Conservation (phyloP, 108 stramenopile species). For the Chaetoceros tenuissimus region DNA sequence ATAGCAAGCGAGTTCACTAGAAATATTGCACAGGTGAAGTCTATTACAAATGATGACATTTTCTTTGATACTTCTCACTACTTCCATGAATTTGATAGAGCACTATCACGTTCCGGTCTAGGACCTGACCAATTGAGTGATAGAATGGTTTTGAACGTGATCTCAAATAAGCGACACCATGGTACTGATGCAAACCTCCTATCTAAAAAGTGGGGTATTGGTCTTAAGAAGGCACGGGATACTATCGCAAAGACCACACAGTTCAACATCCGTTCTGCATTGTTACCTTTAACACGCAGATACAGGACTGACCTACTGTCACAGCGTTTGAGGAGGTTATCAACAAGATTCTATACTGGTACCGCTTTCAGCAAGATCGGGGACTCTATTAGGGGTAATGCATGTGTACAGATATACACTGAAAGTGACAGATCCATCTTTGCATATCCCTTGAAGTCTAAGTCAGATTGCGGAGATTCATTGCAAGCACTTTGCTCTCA, state of each 20-base stretch:
- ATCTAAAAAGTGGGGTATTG: conserved; percentile 5
- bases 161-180: not conserved
- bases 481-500: not conserved
- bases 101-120: not conserved
- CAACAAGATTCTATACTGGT: not conserved
- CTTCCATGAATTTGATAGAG: too few species aligned
- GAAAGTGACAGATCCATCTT: conserved; percentile 5
- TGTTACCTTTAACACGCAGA: conserved; percentile 12
- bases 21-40: too few species aligned
- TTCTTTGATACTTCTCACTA: too few species aligned
- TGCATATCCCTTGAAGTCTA: not conserved
- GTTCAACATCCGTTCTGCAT: conserved; percentile 4
- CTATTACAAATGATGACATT: too few species aligned
- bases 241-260: conserved; percentile 3
- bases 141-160: not conserved
- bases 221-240: conserved; percentile 4
- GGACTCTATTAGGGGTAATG: conserved; percentile 1
- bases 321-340: not conserved
- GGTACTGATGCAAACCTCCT: not conserved
- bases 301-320: conserved; percentile 9
- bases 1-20: too few species aligned
- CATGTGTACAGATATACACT: conserved; percentile 4
- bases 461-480: not conserved
- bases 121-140: not conserved
- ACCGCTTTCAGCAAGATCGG: not conserved